Conservation (phyloP, 352 stramenopile genomes). For the Phytophthora nicotianae region DNA sequence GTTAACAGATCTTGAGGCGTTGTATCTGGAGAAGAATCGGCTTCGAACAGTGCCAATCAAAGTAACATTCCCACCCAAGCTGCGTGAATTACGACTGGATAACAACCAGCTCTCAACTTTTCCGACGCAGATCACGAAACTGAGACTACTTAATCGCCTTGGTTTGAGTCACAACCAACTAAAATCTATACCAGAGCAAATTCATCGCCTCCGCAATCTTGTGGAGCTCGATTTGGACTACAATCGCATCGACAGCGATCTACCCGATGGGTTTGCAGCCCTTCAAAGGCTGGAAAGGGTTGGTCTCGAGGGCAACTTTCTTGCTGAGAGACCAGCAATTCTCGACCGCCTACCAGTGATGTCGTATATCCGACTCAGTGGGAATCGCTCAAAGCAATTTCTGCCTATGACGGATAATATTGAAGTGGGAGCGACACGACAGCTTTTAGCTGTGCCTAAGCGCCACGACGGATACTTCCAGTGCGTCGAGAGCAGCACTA, state of each 20-base stretch:
- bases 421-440: not conserved
- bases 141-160: constrained; percentile 61
- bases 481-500: constrained; percentile 24
- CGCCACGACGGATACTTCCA: constrained; percentile 67
- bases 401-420: not conserved
- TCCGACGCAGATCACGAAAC: constrained; percentile 52
- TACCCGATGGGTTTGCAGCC: constrained; percentile 46
- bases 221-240: constrained; percentile 72
- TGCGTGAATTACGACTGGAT: constrained; percentile 62
- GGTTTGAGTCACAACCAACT: constrained; percentile 68
- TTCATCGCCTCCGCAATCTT: constrained; percentile 62
- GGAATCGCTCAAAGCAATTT: constrained; percentile 39
- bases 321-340: constrained; percentile 30
- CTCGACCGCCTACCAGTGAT: constrained; percentile 43
- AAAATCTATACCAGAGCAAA: constrained; percentile 40
- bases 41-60: constrained; percentile 44
- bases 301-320: constrained; percentile 63
- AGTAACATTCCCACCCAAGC: constrained; percentile 40
- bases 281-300: constrained; percentile 62
- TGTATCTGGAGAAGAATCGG: constrained; percentile 75
- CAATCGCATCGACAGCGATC: constrained; percentile 48
- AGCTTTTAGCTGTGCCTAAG: constrained; percentile 26
- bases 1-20: constrained; percentile 46
- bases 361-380: constrained; percentile 53
- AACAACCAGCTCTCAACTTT: constrained; percentile 55